Percentiles rank a stretch among this genome's conserved stretches.
phyloP scores from a whole-genome alignment of 2,329 filamentous ascomycete species.

The Fusarium marasasianum region DNA sequence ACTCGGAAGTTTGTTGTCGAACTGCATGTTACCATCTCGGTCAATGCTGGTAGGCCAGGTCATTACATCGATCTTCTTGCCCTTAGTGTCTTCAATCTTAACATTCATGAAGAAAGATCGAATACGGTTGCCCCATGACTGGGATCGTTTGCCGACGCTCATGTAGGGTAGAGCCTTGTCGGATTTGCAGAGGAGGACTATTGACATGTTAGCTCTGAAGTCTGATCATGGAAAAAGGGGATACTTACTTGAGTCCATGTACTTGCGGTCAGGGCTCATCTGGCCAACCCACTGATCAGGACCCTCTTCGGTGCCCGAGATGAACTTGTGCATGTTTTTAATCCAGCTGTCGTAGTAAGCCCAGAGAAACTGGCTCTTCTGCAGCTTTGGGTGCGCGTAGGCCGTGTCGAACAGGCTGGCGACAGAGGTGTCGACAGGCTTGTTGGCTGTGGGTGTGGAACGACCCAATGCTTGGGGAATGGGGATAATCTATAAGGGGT shows the following conservation, averaged over 20 bases:
- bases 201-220: background rate
- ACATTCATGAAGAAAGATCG: conserved; percentile 52
- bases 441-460: conserved; percentile 43
- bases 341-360: conserved; percentile 57
- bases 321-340: conserved; percentile 53
- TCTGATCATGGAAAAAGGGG: background rate
- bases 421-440: conserved; percentile 57
- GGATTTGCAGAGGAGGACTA: conserved; percentile 58
- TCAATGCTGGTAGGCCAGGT: conserved; percentile 55
- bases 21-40: conserved; percentile 49
- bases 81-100: conserved; percentile 50
- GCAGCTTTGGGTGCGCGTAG: conserved; percentile 58
- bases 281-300: conserved; percentile 60
- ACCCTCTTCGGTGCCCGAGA: conserved; percentile 57
- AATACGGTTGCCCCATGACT: conserved; percentile 46
- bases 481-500: conserved; percentile 39
- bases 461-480: conserved; percentile 25
- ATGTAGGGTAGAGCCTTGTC: conserved; percentile 56
- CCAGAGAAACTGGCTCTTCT: conserved; percentile 56
- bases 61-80: conserved; percentile 54
- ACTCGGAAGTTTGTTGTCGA: conserved; percentile 45
- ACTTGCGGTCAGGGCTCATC: conserved; percentile 50
- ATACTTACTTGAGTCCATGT: conserved; percentile 48
- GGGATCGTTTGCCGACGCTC: conserved; percentile 48
- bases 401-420: conserved; percentile 62